These are phyloP conservation scores for Quercus tomentella DNA, from an alignment of 331 rosid species.

Conservation along the genomic window DNA sequence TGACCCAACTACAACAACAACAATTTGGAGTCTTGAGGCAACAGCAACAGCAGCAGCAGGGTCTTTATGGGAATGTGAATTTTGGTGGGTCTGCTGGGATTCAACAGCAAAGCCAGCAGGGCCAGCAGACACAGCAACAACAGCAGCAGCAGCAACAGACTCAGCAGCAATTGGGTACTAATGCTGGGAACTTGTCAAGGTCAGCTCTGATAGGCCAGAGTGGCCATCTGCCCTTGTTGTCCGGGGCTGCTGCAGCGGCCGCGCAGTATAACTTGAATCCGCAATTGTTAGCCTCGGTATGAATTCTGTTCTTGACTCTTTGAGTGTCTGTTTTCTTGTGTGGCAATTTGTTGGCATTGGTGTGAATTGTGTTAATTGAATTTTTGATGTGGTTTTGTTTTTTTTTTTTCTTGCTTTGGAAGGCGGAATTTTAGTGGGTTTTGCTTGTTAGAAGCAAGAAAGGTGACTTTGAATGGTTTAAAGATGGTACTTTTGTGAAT, in stretches of 20 bases:
- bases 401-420: background rate
- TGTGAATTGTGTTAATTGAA: no score
- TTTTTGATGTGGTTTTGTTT: no score
- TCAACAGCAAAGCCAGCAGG: conserved; percentile 51
- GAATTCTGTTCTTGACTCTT: background rate
- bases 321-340: no score
- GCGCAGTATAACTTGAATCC: conserved; percentile 44
- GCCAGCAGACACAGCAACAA: conserved; percentile 21
- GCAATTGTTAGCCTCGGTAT: conserved; percentile 79
- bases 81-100: conserved; percentile 58
- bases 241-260: conserved; percentile 42
- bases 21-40: conserved; percentile 60
- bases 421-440: background rate
- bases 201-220: conserved; percentile 72
- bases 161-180: conserved; percentile 50
- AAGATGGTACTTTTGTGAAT: background rate
- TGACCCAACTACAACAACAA: conserved; percentile 36
- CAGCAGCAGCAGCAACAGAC: conserved; percentile 43
- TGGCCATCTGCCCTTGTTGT: conserved; percentile 73
- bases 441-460: background rate
- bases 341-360: no score
- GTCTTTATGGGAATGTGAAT: conserved; percentile 64
- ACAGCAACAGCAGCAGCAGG: conserved; percentile 72
- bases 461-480: background rate
- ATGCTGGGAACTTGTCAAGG: conserved; percentile 55